Conservation (phyloP, 2,329 filamentous ascomycete genomes). For the Sordariomycetes sp. region DNA sequence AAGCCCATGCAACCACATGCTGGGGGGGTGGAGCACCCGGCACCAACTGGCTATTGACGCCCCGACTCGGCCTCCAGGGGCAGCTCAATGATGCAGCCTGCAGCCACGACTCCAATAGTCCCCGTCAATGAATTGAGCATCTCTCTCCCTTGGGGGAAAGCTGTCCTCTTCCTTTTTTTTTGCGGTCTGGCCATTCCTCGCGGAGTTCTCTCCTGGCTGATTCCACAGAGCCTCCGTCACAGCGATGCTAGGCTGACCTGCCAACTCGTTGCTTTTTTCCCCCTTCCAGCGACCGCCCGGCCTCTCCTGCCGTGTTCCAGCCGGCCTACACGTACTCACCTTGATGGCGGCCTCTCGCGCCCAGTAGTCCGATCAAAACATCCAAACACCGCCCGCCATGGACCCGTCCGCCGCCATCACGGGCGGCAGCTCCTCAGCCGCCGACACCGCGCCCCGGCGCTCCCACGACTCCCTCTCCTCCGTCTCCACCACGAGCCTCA, state of each 20-base stretch:
- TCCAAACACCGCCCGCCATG: neutral
- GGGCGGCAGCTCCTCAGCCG: neutral
- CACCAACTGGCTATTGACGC: neutral
- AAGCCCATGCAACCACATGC: no score
- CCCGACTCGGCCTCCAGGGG: neutral
- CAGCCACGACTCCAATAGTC: neutral
- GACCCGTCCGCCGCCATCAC: neutral
- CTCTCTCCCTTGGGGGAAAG: neutral
- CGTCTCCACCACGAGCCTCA: conserved; percentile 70
- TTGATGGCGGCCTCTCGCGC: neutral
- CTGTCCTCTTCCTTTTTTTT: no score
- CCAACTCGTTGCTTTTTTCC: neutral
- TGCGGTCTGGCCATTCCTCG: neutral
- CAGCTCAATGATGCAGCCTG: neutral
- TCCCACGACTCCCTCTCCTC: conserved; percentile 55
- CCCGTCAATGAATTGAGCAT: neutral
- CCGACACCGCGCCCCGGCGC: neutral
- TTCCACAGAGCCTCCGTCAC: neutral
- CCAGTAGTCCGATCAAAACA: neutral
- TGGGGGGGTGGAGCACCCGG: no score
- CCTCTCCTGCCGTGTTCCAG: neutral
- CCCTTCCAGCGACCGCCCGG: neutral
- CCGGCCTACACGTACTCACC: neutral
- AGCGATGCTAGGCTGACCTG: neutral
- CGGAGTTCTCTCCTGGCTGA: neutral